Evolutionary conservation across 768 basidiomycete species (phyloP).

Genomic region (Tulasnella sp.): DNA sequence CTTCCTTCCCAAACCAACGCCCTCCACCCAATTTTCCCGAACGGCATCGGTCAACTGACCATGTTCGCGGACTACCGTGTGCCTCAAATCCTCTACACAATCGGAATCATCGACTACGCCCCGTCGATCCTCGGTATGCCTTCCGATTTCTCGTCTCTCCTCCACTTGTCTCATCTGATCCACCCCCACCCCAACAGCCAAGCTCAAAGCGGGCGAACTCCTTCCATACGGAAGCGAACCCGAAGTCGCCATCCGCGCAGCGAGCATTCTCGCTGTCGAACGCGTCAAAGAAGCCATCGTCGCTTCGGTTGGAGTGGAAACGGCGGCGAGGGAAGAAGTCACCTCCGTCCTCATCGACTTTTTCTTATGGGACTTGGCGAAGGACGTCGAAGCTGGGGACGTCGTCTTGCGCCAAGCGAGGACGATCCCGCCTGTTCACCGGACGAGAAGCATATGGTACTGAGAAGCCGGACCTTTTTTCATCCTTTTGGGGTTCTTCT

Average conservation of each 20-base stretch:
- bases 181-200: conserved; percentile 14
- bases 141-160: background rate
- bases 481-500: background rate
- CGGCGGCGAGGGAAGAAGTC: conserved; percentile 25
- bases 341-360: conserved; percentile 83
- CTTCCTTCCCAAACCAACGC: conserved; percentile 25
- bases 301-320: conserved; percentile 11
- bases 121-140: conserved; percentile 31
- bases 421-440: conserved; percentile 55
- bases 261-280: conserved; percentile 73
- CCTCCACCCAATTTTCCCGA: conserved; percentile 64
- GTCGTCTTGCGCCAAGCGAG: conserved; percentile 35
- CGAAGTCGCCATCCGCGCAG: conserved; percentile 69
- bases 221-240: conserved; percentile 49
- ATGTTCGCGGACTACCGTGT: conserved; percentile 88
- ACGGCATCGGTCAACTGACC: conserved; percentile 57
- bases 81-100: conserved; percentile 80
- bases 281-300: conserved; percentile 51
- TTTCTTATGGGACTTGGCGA: conserved; percentile 70
- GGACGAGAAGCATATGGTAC: conserved; percentile 81
- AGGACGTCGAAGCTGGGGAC: conserved; percentile 46
- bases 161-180: background rate
- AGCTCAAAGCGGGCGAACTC: conserved; percentile 34
- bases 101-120: conserved; percentile 65
- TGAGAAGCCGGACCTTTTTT: conserved; percentile 23